Percentiles rank a stretch among this genome's conserved stretches.
These are phyloP conservation scores for Fusarium buharicum DNA, from an alignment of 2,329 filamentous ascomycete species.

Conservation along the genomic window DNA sequence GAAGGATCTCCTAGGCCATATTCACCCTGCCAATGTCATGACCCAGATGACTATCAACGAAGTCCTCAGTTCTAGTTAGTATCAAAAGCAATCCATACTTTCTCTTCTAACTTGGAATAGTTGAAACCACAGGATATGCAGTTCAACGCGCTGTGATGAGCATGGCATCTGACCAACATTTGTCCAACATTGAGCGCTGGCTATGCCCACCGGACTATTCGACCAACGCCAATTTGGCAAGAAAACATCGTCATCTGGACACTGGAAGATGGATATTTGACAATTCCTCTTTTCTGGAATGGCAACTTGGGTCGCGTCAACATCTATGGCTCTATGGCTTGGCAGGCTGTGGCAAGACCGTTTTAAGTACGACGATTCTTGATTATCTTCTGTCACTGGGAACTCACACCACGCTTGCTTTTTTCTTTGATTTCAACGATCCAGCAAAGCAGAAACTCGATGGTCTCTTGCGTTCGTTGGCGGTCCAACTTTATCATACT, in stretches of 20 bases:
- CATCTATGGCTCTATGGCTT: slow-evolving; percentile 37
- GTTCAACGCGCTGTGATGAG: not conserved
- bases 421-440: slow-evolving; percentile 43
- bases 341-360: slow-evolving; percentile 37
- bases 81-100: not conserved
- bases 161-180: not conserved
- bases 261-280: slow-evolving; percentile 29
- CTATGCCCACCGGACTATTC: slow-evolving; percentile 17
- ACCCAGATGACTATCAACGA: slow-evolving; percentile 4
- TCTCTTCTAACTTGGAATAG: not conserved
- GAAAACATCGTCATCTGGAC: slow-evolving; percentile 7
- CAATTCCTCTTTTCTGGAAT: slow-evolving; percentile 17
- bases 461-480: slow-evolving; percentile 26
- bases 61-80: slow-evolving; percentile 5
- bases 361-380: slow-evolving; percentile 26
- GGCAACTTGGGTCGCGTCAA: slow-evolving; percentile 19
- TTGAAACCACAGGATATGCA: not conserved
- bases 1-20: slow-evolving; percentile 37
- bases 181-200: slow-evolving; percentile 17
- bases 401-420: slow-evolving; percentile 1
- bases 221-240: slow-evolving; percentile 21
- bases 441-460: slow-evolving; percentile 29
- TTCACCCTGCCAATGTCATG: slow-evolving; percentile 7
- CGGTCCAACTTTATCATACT: not conserved
- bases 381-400: slow-evolving; percentile 13